Conservation (phyloP, 345 rosid genomes). For the Rhizophora apiculata region DNA sequence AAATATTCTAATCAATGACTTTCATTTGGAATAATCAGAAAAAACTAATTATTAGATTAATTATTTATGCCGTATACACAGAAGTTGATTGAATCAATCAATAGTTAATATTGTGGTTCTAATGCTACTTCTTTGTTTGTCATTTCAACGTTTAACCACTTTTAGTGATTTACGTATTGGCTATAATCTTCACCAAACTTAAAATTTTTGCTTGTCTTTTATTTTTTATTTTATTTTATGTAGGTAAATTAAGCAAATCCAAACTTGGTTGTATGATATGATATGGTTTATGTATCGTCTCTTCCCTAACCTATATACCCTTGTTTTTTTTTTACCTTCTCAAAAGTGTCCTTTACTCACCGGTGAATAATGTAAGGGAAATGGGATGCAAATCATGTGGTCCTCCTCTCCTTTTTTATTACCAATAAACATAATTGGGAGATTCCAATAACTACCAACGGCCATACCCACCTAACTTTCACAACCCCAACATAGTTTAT, state of each 20-base stretch:
- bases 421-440: background rate
- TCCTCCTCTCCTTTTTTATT: constrained; percentile 10
- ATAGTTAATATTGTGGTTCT: too few relatives aligned
- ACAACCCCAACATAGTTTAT: background rate
- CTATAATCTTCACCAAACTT: too few relatives aligned
- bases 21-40: too few relatives aligned
- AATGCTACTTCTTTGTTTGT: too few relatives aligned
- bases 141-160: too few relatives aligned
- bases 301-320: background rate
- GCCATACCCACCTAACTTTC: constrained; percentile 30
- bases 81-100: too few relatives aligned
- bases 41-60: too few relatives aligned
- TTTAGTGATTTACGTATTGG: too few relatives aligned
- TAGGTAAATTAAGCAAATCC: constrained; percentile 13
- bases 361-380: constrained; percentile 16
- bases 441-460: constrained; percentile 36
- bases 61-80: too few relatives aligned
- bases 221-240: background rate
- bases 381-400: constrained; percentile 36
- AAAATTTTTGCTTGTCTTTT: too few relatives aligned
- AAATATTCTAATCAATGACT: too few relatives aligned
- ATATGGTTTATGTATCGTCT: background rate
- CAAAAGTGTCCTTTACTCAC: background rate
- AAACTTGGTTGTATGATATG: background rate
- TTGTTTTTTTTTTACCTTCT: background rate